A percentile compares a stretch with the other conserved stretches of the same genome.
phyloP scores from a whole-genome alignment of 371 early-diverging fungal species.

The Sporodiniella umbellata region DNA sequence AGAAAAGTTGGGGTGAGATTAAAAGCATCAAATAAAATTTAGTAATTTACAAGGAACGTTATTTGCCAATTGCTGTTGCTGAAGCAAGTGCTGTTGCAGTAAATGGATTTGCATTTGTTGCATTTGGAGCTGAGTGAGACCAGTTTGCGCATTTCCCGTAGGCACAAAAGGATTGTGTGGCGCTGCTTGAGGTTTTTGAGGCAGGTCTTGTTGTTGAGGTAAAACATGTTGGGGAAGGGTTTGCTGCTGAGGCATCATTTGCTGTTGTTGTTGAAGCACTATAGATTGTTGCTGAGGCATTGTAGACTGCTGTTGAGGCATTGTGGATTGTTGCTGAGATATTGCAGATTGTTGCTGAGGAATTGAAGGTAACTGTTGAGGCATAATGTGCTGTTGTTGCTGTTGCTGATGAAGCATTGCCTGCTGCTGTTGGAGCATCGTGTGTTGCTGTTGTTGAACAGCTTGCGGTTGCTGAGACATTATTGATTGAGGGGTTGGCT shows the following conservation, averaged over 20 bases:
- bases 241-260: slow-evolving; percentile 18
- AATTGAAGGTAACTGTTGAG: too few species aligned
- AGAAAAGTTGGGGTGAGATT: background rate
- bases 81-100: slow-evolving; percentile 25
- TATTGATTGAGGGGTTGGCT: slow-evolving; percentile 34
- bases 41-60: background rate
- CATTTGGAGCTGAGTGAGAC: slow-evolving; percentile 23
- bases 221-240: slow-evolving; percentile 30
- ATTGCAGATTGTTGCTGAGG: slow-evolving; percentile 29
- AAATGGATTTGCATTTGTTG: slow-evolving; percentile 34
- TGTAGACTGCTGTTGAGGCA: too few species aligned
- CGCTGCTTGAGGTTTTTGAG: slow-evolving; percentile 2
- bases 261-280: slow-evolving; percentile 10
- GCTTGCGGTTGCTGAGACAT: slow-evolving; percentile 64
- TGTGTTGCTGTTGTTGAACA: slow-evolving; percentile 41
- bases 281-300: slow-evolving; percentile 17
- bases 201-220: slow-evolving; percentile 61
- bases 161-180: slow-evolving; percentile 1
- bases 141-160: background rate
- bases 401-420: slow-evolving; percentile 36
- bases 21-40: background rate
- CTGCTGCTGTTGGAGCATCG: slow-evolving; percentile 25
- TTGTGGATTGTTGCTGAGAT: slow-evolving; percentile 56
- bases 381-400: slow-evolving; percentile 12
- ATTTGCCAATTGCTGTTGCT: slow-evolving; percentile 22